These are phyloP conservation scores for Zymoseptoria brevis DNA, from an alignment of 2,329 filamentous ascomycete genomes.

Conservation along the genomic window DNA sequence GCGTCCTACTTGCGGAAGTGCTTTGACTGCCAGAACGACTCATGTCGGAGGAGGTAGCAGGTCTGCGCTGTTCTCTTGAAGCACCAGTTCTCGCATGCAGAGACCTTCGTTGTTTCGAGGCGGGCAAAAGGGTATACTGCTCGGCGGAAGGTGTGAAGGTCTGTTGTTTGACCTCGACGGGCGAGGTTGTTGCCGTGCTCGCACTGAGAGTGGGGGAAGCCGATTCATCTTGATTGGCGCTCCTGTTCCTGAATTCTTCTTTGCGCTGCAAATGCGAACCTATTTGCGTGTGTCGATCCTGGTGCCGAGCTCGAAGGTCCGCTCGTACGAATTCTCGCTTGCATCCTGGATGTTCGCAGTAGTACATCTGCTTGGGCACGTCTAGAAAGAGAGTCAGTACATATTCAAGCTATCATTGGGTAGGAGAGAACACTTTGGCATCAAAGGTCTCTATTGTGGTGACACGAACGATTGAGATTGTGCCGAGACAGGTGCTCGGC, in stretches of 20 bases:
- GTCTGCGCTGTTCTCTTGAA: slow-evolving; percentile 4
- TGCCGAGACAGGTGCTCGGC: slow-evolving; percentile 96
- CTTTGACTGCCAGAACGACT: slow-evolving; percentile 8
- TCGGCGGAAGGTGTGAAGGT: slow-evolving; percentile 8
- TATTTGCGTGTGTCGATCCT: slow-evolving; percentile 48
- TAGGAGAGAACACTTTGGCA: not conserved
- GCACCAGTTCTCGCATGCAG: slow-evolving; percentile 2
- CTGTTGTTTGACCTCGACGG: slow-evolving; percentile 9
- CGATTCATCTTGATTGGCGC: slow-evolving; percentile 5
- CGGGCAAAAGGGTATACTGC: slow-evolving; percentile 3
- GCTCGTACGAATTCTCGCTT: slow-evolving; percentile 85
- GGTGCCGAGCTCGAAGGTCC: slow-evolving; percentile 70
- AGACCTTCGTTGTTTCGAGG: slow-evolving; percentile 4
- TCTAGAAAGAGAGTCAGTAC: slow-evolving; percentile 44
- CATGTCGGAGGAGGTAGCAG: slow-evolving; percentile 7
- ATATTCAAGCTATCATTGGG: not conserved
- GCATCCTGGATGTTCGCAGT: slow-evolving; percentile 87
- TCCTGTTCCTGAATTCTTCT: slow-evolving; percentile 54
- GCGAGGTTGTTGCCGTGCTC: slow-evolving; percentile 16
- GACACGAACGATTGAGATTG: slow-evolving; percentile 75
- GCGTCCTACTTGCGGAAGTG: slow-evolving; percentile 4
- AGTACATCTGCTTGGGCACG: slow-evolving; percentile 88
- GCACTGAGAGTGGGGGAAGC: slow-evolving; percentile 11
- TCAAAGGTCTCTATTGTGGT: not conserved
- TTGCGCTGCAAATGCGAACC: slow-evolving; percentile 69